Conservation (phyloP, 345 rosid genomes). For the Eucalyptus polybractea region DNA sequence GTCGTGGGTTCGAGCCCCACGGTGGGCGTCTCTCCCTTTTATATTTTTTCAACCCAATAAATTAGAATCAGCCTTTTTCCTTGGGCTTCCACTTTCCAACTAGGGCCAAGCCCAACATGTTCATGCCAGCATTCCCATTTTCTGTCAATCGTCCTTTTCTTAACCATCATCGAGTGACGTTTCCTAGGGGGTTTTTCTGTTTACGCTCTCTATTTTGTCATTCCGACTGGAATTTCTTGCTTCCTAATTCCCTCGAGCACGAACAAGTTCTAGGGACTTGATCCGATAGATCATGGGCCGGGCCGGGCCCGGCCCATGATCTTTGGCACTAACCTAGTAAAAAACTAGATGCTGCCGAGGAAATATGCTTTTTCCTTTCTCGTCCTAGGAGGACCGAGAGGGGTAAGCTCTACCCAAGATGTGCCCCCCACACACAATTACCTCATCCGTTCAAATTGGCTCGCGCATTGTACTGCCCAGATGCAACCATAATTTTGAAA, state of each 20-base stretch:
- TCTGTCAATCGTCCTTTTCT: neutral
- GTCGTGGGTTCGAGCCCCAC: conserved; percentile 19
- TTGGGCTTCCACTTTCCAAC: neutral
- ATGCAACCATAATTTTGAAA: neutral
- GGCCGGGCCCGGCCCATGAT: neutral
- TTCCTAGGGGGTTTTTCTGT: neutral
- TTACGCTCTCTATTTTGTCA: neutral
- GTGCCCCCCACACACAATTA: neutral
- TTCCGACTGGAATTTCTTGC: neutral
- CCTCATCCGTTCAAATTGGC: neutral
- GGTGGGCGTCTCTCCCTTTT: conserved; percentile 1
- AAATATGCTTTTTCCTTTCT: neutral
- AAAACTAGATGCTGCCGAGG: neutral
- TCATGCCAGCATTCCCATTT: neutral
- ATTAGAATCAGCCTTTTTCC: neutral
- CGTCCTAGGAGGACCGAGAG: neutral
- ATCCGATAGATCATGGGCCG: neutral
- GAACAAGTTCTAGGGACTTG: neutral
- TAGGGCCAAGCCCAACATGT: neutral
- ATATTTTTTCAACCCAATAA: neutral
- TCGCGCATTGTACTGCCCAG: no score
- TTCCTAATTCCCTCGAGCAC: neutral
- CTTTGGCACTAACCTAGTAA: neutral
- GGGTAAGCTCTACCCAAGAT: neutral
- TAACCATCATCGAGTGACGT: neutral